Evolutionary conservation across 257 asterid genomes (phyloP), one percentile per base, ranked within the genome.

Genomic region (Lycium barbarum): DNA sequence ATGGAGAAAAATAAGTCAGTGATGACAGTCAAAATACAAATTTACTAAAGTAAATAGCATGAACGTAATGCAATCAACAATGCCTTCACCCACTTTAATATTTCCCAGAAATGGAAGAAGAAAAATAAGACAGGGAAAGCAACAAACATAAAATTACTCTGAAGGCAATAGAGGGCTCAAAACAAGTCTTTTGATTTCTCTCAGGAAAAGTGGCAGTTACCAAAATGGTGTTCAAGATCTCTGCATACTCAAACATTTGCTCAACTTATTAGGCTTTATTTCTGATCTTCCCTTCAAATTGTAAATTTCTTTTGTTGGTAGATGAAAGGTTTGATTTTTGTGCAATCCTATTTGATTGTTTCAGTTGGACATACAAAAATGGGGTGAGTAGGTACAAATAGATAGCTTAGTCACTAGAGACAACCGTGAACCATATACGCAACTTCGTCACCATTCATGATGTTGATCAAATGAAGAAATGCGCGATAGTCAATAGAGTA

Each of bases 401-500:
- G 61, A 7, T 55, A 55, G 61, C 61, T 13, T 55, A 55, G 61
- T 13, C 61, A 55, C n/a, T 55, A 55, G n/a, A 55, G 17, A 53
- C 58, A 53, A 12, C 58, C 58, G 12, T 53, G 58, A 53, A 53
- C 58, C 58, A 11, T 53, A 53, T 53, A 53, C 17, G 12, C 58
- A 51, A 51, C 15, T 51, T 51, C 4, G 55, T 0, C 9, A 33
- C 26, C 7, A 74, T 74, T 13, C 45, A 49, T 74, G 57, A 36
- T 49, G 22, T 74, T 22, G 22, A 51, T 62, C 45, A 43, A 74
- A n/a, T 3, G 22, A 49, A 49, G 62, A 76, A 74, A 49, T 51
- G 62, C 81, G n/a, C 45, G 20, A 49, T 22, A 68, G 76, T 49
- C 38, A n/a, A 73, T 20, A 76, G 81, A 22, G 63, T 76, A 3